Evolutionary conservation across 306 rosid genomes (phyloP).

Genomic region (Castanopsis chinensis): DNA sequence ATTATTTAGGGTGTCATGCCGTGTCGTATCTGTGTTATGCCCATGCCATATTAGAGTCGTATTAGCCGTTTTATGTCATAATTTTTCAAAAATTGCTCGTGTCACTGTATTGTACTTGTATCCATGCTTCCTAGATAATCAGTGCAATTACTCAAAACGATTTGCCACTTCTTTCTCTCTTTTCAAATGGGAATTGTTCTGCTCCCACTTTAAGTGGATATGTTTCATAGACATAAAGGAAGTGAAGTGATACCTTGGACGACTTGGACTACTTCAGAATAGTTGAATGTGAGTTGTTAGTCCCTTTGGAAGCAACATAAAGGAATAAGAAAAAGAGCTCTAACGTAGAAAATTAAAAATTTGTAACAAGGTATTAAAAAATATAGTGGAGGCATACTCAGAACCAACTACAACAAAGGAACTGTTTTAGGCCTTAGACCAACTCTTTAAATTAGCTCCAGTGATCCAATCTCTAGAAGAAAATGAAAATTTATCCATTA

Average conservation of each 20-base stretch:
- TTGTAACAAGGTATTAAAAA: background rate
- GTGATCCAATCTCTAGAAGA: too few species aligned
- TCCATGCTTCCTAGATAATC: too few species aligned
- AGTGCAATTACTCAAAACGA: background rate
- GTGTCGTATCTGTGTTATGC: too few species aligned
- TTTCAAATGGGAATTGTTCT: background rate
- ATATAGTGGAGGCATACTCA: background rate
- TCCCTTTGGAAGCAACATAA: background rate
- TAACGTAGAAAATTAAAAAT: background rate
- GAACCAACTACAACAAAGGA: background rate
- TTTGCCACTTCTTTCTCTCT: background rate
- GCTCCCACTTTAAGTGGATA: background rate
- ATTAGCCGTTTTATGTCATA: too few species aligned
- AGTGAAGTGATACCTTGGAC: background rate
- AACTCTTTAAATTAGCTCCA: too few species aligned
- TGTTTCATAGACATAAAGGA: background rate
- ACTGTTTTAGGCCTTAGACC: too few species aligned
- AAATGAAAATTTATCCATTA: too few species aligned
- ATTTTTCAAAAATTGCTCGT: too few species aligned
- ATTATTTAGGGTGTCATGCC: too few species aligned
- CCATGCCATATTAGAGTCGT: too few species aligned
- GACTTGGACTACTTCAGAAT: background rate
- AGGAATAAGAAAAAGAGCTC: background rate
- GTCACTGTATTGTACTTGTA: accelerated
- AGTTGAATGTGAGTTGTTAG: background rate